Percentiles rank a stretch among this genome's conserved stretches.
These are phyloP conservation scores for Rhizopogon roseolus DNA, from an alignment of 768 basidiomycete species.

Conservation along the genomic window DNA sequence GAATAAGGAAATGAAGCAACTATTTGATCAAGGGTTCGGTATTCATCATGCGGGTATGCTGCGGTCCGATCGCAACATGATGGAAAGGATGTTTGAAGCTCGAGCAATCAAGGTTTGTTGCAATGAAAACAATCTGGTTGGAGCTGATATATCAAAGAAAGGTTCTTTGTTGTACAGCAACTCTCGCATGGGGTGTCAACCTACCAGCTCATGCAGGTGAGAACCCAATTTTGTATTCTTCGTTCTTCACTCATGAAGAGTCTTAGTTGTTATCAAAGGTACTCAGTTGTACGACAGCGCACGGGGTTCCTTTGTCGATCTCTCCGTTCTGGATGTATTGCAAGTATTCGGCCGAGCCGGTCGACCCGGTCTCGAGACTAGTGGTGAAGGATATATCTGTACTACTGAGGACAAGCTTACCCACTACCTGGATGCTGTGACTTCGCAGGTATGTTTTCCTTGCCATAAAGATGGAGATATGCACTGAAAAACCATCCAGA, in stretches of 20 bases:
- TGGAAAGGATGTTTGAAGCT: conserved; percentile 91
- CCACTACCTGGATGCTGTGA: conserved; percentile 86
- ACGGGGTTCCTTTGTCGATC: conserved; percentile 86
- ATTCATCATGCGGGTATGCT: conserved; percentile 99
- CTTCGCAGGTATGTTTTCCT: conserved; percentile 61
- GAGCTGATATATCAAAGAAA: conserved; percentile 23
- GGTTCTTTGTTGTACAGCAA: conserved; percentile 98
- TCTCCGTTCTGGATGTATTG: conserved; percentile 91
- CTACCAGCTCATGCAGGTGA: conserved; percentile 93
- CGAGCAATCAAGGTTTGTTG: conserved; percentile 78
- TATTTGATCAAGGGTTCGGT: conserved; percentile 90
- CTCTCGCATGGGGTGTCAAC: conserved; percentile 99
- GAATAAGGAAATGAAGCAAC: conserved; percentile 95
- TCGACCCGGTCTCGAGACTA: conserved; percentile 79
- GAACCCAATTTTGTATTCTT: conserved; percentile 13
- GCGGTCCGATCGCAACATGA: conserved; percentile 88
- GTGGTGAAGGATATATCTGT: conserved; percentile 96
- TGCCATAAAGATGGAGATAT: not conserved
- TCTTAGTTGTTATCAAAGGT: conserved; percentile 88
- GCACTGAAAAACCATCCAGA: conserved; percentile 36
- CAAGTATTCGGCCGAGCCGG: conserved; percentile 98
- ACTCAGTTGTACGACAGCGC: conserved; percentile 94
- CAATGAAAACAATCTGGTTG: not conserved
- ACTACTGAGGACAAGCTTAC: conserved; percentile 90
- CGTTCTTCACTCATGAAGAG: conserved; percentile 4